Evolutionary conservation across 768 basidiomycete genomes (phyloP).

Genomic region (Podaxis rugospora): DNA sequence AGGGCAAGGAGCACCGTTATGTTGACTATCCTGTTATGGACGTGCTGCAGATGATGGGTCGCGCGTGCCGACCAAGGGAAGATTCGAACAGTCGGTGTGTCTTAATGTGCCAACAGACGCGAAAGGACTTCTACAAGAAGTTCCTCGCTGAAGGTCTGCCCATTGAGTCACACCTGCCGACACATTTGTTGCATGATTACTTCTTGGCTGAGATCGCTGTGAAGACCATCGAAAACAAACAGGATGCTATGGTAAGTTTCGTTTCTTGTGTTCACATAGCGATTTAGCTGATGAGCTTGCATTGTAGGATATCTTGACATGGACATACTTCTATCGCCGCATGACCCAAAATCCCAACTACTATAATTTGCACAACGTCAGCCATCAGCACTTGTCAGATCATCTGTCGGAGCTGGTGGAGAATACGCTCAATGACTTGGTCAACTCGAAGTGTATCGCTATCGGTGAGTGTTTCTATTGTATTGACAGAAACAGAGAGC

Average conservation of each 20-base stretch:
- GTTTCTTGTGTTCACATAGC: background rate
- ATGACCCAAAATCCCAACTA: constrained; percentile 98
- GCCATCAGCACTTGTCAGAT: constrained; percentile 92
- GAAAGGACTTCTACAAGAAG: constrained; percentile 99
- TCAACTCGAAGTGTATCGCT: constrained; percentile 91
- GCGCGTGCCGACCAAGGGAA: constrained; percentile 85
- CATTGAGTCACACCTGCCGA: constrained; percentile 92
- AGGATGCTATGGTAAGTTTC: constrained; percentile 78
- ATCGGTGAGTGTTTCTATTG: constrained; percentile 49
- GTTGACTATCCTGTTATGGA: constrained; percentile 98
- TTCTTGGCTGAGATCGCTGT: constrained; percentile 98
- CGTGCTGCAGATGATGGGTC: constrained; percentile 98
- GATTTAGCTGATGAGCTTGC: background rate
- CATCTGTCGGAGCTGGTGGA: constrained; percentile 96
- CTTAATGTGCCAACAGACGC: constrained; percentile 94
- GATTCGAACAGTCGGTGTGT: constrained; percentile 92
- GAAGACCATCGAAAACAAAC: constrained; percentile 99
- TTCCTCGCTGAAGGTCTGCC: constrained; percentile 95
- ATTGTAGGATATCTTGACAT: constrained; percentile 89
- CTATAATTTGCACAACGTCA: constrained; percentile 92
- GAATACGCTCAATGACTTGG: constrained; percentile 84
- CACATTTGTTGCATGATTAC: constrained; percentile 90
- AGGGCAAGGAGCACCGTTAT: constrained; percentile 97
- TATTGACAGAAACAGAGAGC: background rate
- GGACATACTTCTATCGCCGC: constrained; percentile 97